Evolutionary conservation across 2,329 filamentous ascomycete genomes (phyloP).

Genomic region (Elsinoe necatrix): DNA sequence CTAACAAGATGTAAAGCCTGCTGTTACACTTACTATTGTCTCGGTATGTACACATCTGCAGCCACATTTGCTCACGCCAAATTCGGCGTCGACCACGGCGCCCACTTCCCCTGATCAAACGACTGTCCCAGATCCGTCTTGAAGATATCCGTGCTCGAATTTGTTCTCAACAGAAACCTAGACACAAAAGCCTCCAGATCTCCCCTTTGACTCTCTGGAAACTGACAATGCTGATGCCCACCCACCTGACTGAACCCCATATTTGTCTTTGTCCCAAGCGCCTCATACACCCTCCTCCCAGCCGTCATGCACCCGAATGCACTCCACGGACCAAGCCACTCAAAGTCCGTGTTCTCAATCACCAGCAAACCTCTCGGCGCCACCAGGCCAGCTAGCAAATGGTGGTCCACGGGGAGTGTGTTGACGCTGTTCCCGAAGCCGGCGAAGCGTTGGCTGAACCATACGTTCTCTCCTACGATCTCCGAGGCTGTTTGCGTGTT

Average conservation of each 20-base stretch:
- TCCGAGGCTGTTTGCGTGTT: constrained; percentile 53
- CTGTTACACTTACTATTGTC: no score
- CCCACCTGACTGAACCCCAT: constrained; percentile 52
- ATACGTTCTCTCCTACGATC: constrained; percentile 55
- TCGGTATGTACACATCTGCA: not conserved
- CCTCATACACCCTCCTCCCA: constrained; percentile 47
- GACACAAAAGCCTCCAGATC: constrained; percentile 49
- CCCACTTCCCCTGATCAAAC: constrained; percentile 26
- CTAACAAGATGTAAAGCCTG: no score
- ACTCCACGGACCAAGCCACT: constrained; percentile 51
- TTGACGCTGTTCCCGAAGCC: constrained; percentile 40
- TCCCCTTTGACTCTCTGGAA: constrained; percentile 45
- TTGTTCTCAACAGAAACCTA: constrained; percentile 42
- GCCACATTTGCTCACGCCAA: not conserved
- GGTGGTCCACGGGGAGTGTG: constrained; percentile 49
- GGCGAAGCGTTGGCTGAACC: constrained; percentile 52
- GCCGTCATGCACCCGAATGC: constrained; percentile 52
- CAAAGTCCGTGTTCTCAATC: constrained; percentile 50
- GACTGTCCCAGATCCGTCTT: constrained; percentile 25
- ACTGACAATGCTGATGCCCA: constrained; percentile 48
- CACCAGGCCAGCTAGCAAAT: constrained; percentile 49
- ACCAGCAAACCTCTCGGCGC: constrained; percentile 49
- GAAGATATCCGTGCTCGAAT: constrained; percentile 26
- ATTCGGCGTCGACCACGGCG: constrained; percentile 13
- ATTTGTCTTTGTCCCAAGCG: constrained; percentile 44